Conservation (phyloP, 768 basidiomycete genomes). For the Tulasnella sp. region DNA sequence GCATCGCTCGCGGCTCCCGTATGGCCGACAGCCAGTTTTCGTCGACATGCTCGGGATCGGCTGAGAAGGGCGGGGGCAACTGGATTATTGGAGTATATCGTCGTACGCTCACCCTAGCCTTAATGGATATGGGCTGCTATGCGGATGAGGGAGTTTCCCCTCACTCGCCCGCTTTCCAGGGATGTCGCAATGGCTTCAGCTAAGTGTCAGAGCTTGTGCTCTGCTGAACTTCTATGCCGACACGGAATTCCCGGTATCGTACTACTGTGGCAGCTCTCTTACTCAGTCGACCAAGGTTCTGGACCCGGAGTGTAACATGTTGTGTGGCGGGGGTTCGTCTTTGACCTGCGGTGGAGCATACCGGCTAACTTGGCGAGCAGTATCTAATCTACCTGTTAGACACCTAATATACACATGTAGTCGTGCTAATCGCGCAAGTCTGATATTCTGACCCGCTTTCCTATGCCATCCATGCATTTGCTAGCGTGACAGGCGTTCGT, state of each 20-base stretch:
- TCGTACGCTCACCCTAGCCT: neutral
- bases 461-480: too few relatives aligned
- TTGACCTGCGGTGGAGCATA: conserved; percentile 15
- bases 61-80: neutral
- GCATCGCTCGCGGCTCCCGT: neutral
- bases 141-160: neutral
- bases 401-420: neutral
- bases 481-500: too few relatives aligned
- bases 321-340: neutral
- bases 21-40: neutral
- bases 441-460: neutral
- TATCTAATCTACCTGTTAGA: neutral
- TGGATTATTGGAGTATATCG: neutral
- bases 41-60: neutral
- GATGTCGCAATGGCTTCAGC: too few relatives aligned
- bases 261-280: conserved; percentile 3
- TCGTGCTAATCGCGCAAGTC: neutral
- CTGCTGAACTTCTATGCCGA: conserved; percentile 15
- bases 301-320: neutral
- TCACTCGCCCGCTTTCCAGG: neutral
- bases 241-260: conserved; percentile 9
- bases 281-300: neutral
- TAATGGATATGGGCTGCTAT: conserved; percentile 4
- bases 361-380: neutral
- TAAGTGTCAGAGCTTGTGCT: conserved; percentile 6